A percentile compares a stretch with the other conserved stretches of the same genome.
Evolutionary conservation across 2,329 filamentous ascomycete species (phyloP).

Genomic region (Lasiodiplodia theobromae): DNA sequence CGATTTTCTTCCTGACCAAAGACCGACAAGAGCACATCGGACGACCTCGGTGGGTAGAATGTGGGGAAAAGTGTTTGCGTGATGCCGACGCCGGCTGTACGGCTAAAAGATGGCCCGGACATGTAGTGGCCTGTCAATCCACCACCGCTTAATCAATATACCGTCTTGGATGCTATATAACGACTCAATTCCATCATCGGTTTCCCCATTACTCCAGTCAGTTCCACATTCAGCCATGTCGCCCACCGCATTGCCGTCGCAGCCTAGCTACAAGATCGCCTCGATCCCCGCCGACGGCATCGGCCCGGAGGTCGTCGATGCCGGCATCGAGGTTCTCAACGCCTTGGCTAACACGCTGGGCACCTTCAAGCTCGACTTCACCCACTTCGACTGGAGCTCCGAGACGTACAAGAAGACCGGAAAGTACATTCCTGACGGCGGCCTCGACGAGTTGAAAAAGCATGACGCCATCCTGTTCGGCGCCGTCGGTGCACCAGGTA

Average conservation of each 20-base stretch:
- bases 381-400: constrained; percentile 71
- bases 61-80: not conserved
- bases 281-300: constrained; percentile 73
- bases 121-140: not conserved
- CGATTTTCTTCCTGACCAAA: not conserved
- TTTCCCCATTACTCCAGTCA: not conserved
- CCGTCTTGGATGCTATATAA: constrained; percentile 1
- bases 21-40: not conserved
- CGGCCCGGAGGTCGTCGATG: constrained; percentile 70
- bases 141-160: constrained; percentile 23
- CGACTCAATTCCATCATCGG: not conserved
- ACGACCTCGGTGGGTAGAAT: not conserved
- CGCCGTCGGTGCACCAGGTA: constrained; percentile 68
- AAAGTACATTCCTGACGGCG: constrained; percentile 68
- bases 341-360: constrained; percentile 59
- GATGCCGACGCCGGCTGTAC: constrained; percentile 4
- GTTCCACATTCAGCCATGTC: not conserved
- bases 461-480: constrained; percentile 74
- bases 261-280: constrained; percentile 26
- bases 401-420: constrained; percentile 71
- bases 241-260: constrained; percentile 2
- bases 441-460: constrained; percentile 62
- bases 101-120: constrained; percentile 16
- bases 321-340: constrained; percentile 68
- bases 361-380: constrained; percentile 67